Evolutionary conservation across 139 green algal species (phyloP).

Genomic region (Chlamydomonas sp.): DNA sequence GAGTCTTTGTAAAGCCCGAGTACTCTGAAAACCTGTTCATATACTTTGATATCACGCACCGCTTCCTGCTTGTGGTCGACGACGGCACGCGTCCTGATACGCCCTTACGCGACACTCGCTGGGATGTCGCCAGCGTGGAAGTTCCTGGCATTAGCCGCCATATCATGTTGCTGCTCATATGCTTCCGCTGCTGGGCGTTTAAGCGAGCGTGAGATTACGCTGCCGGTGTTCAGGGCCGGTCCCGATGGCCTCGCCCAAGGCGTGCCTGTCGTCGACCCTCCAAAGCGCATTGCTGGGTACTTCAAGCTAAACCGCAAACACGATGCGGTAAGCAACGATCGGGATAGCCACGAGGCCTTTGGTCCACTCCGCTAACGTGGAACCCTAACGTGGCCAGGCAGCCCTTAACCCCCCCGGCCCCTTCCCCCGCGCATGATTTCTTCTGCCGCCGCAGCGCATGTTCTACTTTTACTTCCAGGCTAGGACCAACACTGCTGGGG

Average conservation of each 20-base stretch:
- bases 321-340: not conserved
- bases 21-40: no score
- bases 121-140: no score
- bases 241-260: conserved; percentile 56
- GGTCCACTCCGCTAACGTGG: not conserved
- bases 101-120: no score
- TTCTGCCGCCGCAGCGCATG: conserved; percentile 62
- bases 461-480: conserved; percentile 93
- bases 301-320: conserved; percentile 77
- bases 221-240: not conserved
- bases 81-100: no score
- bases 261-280: conserved; percentile 72
- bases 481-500: conserved; percentile 36
- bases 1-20: no score
- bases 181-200: not conserved
- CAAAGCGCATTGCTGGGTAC: conserved; percentile 64
- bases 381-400: not conserved
- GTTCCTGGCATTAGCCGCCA: no score
- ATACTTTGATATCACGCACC: no score
- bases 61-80: no score
- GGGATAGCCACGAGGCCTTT: not conserved
- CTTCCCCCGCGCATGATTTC: not conserved
- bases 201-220: not conserved
- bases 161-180: not conserved
- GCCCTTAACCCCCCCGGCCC: not conserved